These are phyloP conservation scores for Protomyces lactucae-debilis DNA, from an alignment of 1,139 yeast genomes.

Conservation along the genomic window DNA sequence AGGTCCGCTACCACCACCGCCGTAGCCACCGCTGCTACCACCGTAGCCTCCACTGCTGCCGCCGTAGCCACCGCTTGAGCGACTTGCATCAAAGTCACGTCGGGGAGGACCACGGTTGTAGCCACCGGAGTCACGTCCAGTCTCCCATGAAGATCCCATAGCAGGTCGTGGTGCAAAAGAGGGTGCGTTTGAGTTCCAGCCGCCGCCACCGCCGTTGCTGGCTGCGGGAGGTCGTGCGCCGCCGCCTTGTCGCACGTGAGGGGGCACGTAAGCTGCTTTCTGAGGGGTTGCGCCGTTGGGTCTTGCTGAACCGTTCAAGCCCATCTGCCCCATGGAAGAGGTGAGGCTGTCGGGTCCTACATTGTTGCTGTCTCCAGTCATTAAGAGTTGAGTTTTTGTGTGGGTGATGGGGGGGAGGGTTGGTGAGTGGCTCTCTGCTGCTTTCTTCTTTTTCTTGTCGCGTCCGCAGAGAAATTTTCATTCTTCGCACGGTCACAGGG, in stretches of 20 bases:
- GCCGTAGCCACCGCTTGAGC: not conserved
- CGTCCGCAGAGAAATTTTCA: not conserved
- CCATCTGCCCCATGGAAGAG: constrained; percentile 23
- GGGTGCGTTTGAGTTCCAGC: constrained; percentile 22
- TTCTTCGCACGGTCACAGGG: not conserved
- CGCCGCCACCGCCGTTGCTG: not conserved
- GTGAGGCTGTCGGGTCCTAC: constrained; percentile 19
- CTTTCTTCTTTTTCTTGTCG: not conserved
- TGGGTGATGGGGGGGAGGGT: not conserved
- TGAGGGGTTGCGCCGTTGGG: constrained; percentile 17
- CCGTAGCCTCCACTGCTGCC: not conserved
- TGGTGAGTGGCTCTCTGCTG: not conserved
- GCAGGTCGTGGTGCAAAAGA: constrained; percentile 19
- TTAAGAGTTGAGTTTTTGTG: not conserved
- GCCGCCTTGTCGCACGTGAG: constrained; percentile 25
- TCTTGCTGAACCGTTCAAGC: constrained; percentile 17
- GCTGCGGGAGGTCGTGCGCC: not conserved
- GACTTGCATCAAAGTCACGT: constrained; percentile 18
- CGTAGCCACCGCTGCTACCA: not conserved
- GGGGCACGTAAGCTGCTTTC: constrained; percentile 21
- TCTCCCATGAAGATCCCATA: constrained; percentile 15
- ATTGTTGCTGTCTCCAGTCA: constrained; percentile 15
- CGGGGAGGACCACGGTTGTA: constrained; percentile 21
- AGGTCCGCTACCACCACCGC: constrained; percentile 34
- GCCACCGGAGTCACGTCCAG: not conserved